Conservation (phyloP, 257 asterid species). For the Cynanchum wilfordii region DNA sequence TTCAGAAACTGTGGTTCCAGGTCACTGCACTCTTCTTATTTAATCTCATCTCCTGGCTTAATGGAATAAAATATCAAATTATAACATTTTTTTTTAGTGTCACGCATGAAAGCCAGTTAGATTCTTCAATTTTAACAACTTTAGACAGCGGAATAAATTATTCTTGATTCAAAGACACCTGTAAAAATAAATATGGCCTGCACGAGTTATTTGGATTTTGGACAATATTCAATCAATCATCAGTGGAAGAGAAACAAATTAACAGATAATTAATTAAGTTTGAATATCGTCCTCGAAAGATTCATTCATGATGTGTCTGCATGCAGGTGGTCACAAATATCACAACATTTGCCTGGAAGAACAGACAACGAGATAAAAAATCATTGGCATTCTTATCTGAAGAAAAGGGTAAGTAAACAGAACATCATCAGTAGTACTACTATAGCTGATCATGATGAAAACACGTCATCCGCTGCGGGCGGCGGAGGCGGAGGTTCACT, state of each 20-base stretch:
- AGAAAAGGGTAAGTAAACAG: conserved; percentile 40
- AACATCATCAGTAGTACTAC: no score
- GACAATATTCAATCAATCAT: no score
- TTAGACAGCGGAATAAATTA: background rate
- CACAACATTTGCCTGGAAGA: conserved; percentile 68
- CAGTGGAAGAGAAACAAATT: no score
- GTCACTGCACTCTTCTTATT: background rate
- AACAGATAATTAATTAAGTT: no score
- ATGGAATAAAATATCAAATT: background rate
- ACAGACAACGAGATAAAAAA: conserved; percentile 76
- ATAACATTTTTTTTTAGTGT: background rate
- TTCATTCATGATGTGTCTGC: background rate
- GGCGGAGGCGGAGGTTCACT: background rate
- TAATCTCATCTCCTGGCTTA: background rate
- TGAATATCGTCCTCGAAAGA: background rate
- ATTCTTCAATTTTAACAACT: background rate
- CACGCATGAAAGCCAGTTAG: background rate
- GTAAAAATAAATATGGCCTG: background rate
- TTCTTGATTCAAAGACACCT: background rate
- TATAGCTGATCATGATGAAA: conserved; percentile 8
- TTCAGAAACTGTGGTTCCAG: conserved; percentile 6
- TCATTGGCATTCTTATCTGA: conserved; percentile 71
- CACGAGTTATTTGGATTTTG: background rate
- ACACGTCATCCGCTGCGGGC: conserved; percentile 1
- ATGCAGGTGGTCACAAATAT: conserved; percentile 71